Conservation (phyloP, 257 asterid species). For the Echium plantagineum region DNA sequence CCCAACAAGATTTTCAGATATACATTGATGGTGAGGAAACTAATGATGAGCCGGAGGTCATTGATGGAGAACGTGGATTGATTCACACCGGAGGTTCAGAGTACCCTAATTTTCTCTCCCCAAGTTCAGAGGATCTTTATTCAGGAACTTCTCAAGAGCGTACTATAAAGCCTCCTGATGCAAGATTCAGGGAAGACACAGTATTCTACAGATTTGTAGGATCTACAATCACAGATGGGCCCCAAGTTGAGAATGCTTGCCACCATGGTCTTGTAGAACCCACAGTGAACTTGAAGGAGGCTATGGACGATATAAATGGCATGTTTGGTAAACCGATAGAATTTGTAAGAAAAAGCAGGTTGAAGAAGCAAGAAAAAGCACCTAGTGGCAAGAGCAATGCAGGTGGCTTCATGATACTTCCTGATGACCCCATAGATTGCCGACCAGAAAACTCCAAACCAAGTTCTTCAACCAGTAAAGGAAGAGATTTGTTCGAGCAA, state of each 20-base stretch:
- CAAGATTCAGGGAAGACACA: constrained; percentile 63
- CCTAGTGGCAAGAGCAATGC: constrained; percentile 21
- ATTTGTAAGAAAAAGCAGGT: constrained; percentile 59
- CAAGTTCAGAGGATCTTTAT: constrained; percentile 35
- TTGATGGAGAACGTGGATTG: constrained; percentile 13
- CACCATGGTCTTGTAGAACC: constrained; percentile 96
- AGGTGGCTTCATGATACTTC: constrained; percentile 49
- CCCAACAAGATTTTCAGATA: constrained; percentile 49
- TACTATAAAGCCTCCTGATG: constrained; percentile 29
- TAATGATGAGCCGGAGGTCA: constrained; percentile 22
- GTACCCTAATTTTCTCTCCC: constrained; percentile 28
- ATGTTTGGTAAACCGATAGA: constrained; percentile 96
- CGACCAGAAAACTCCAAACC: constrained; percentile 31
- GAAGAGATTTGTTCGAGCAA: constrained; percentile 56
- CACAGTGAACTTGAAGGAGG: constrained; percentile 83
- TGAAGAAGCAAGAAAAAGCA: constrained; percentile 37
- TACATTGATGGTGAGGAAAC: constrained; percentile 58
- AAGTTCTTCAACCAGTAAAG: constrained; percentile 23
- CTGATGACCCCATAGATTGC: constrained; percentile 43
- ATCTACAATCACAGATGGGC: constrained; percentile 71
- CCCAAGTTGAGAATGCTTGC: constrained; percentile 79
- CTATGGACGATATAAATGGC: constrained; percentile 83
- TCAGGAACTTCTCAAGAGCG: constrained; percentile 27
- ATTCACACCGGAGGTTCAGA: constrained; percentile 12
- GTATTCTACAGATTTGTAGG: constrained; percentile 72